Conservation (phyloP, 108 stramenopile genomes). For the Conticribra guillardii region DNA sequence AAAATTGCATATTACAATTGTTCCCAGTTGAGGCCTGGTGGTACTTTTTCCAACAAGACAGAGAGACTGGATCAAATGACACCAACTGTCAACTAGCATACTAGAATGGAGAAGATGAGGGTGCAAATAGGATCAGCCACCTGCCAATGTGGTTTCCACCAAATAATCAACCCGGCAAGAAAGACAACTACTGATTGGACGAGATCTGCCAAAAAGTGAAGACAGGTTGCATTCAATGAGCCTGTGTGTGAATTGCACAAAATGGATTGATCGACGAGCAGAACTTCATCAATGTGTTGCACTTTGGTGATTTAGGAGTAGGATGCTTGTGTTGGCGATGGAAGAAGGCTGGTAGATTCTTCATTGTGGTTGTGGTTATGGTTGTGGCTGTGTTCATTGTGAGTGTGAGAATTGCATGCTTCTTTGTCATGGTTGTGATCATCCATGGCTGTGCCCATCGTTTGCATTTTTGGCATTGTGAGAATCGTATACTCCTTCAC, state of each 20-base stretch:
- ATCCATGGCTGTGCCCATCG: constrained; percentile 31
- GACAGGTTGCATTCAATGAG: constrained; percentile 87
- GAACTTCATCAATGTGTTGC: constrained; percentile 40
- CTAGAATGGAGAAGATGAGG: constrained; percentile 88
- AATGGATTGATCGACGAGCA: not conserved
- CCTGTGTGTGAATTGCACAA: constrained; percentile 7
- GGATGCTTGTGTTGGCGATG: constrained; percentile 12
- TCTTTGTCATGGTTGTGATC: too few species aligned
- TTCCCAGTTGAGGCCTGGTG: constrained; percentile 73
- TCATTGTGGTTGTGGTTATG: constrained; percentile 25
- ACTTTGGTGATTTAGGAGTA: constrained; percentile 18
- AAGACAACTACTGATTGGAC: constrained; percentile 91
- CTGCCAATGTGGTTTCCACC: constrained; percentile 83
- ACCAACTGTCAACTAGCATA: constrained; percentile 80
- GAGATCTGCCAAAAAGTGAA: constrained; percentile 95
- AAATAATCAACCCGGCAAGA: constrained; percentile 91
- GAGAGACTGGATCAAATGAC: constrained; percentile 68
- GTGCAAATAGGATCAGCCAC: constrained; percentile 94
- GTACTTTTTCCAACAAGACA: constrained; percentile 92
- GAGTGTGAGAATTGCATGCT: too few species aligned
- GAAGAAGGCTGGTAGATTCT: constrained; percentile 3
- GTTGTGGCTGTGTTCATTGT: constrained; percentile 44
- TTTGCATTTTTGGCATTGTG: not conserved
- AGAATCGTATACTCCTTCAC: too few species aligned
- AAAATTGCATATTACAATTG: constrained; percentile 63